Evolutionary conservation across 306 rosid genomes (phyloP), one percentile per base, ranked within the genome.

Genomic region (Albizia julibrissin): DNA sequence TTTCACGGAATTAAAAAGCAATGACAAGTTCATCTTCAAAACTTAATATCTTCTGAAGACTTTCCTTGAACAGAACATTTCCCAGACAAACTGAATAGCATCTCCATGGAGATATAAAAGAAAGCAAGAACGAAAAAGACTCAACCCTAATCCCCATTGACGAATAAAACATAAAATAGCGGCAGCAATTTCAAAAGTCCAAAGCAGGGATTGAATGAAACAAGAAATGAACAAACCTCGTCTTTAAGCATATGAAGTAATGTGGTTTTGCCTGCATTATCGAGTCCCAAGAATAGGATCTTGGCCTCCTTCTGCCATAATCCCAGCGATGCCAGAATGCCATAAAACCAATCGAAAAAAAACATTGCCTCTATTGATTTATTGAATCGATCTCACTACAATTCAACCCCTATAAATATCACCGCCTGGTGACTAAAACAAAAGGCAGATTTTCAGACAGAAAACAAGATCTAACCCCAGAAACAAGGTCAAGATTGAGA

Each of bases 241-340:
- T 93, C 98, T 76, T 91, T 93, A 83, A 93, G 96, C 98, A 93
- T 93, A 69, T 93, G 98, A 78, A 93, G 98, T 87, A 93, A 81
- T 75, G 98, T 93, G 61, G 98, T 93, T 84, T 93, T 93, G 11
- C 98, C 97, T 3, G 98, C 97, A 83, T 94, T 94, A 74, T 94
- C 97, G 34, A 94, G 98, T 16, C 98, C 98, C 78, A 91, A 79
- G 86, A 94, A 94, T 70, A 94, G 87, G 93, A 94, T 94, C 92
- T 94, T 94, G 42, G 98, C 98, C 87, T 94, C 98, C 81, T 94
- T 94, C 81, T 94, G 97, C 97, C 98, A 94, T 42, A 94, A 72
- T 1, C 98, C 98, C n/a, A 91, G 93, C 31, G 98, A 94, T 4
- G 98, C 93, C 69, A 94, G 89, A 88, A 94, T 79, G 33, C 97